A percentile compares a stretch with the other conserved stretches of the same genome.
These are phyloP conservation scores for Apiosordaria backusii DNA, from an alignment of 495 filamentous ascomycete genomes.

Conservation along the genomic window DNA sequence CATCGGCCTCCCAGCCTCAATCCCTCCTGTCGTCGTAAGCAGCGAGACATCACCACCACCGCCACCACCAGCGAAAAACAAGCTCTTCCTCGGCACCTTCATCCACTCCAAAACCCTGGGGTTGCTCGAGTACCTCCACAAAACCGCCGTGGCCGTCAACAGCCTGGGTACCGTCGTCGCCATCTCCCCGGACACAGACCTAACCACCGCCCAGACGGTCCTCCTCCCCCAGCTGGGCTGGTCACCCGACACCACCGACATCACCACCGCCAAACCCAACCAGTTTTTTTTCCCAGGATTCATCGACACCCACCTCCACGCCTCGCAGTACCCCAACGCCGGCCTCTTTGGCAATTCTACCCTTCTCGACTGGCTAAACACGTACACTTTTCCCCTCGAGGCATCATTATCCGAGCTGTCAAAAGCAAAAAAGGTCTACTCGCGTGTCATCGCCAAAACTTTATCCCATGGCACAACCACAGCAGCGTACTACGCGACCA, in stretches of 20 bases:
- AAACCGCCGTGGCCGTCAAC: constrained; percentile 65
- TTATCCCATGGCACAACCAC: constrained; percentile 87
- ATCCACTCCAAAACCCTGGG: constrained; percentile 54
- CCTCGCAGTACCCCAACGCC: constrained; percentile 86
- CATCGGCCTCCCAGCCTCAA: not conserved
- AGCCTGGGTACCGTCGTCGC: constrained; percentile 61
- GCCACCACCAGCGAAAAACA: constrained; percentile 19
- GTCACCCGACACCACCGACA: constrained; percentile 17
- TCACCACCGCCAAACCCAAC: constrained; percentile 17
- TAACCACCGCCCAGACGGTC: constrained; percentile 22
- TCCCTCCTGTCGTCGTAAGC: not conserved
- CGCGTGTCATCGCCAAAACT: constrained; percentile 68
- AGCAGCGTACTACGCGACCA: constrained; percentile 88
- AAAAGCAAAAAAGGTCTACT: constrained; percentile 61
- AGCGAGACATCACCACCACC: not conserved
- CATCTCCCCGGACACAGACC: constrained; percentile 38
- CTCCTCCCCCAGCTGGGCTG: constrained; percentile 37
- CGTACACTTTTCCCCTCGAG: constrained; percentile 95
- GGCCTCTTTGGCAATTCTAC: constrained; percentile 89
- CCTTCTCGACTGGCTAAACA: constrained; percentile 85
- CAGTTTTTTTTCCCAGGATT: constrained; percentile 95
- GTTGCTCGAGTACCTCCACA: constrained; percentile 54
- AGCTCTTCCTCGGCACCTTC: constrained; percentile 52
- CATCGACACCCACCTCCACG: constrained; percentile 93
- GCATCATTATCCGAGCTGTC: constrained; percentile 55